A percentile compares a stretch with the other conserved stretches of the same genome.
Evolutionary conservation across 2,329 filamentous ascomycete species (phyloP).

Genomic region (Pseudogymnoascus sp.): DNA sequence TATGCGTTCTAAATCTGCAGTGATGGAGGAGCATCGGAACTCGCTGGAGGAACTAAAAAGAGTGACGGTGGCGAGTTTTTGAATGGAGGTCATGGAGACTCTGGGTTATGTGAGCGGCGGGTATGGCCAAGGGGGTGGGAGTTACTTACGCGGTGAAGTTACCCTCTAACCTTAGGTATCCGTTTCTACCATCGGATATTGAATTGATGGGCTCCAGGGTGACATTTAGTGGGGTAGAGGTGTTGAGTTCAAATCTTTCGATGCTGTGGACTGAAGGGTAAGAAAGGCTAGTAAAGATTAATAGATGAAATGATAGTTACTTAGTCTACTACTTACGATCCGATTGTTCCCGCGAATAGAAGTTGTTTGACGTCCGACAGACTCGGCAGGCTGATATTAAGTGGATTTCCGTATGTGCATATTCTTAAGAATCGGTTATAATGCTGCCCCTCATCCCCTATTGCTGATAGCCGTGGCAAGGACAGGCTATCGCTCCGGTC

Average conservation of each 20-base stretch:
- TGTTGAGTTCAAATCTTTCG: not conserved
- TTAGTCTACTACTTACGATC: not conserved
- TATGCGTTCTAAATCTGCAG: not conserved
- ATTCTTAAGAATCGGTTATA: not conserved
- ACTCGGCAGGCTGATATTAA: not conserved
- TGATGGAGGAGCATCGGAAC: not conserved
- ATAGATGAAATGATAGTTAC: not conserved
- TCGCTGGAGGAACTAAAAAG: not conserved
- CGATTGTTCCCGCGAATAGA: not conserved
- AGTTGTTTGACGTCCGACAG: slow-evolving; percentile 10
- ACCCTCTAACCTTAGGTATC: not conserved
- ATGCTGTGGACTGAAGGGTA: not conserved
- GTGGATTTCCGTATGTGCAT: not conserved
- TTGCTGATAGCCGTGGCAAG: not conserved
- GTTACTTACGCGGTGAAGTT: not conserved
- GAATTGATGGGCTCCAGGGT: not conserved
- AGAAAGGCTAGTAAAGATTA: not conserved
- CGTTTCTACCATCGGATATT: not conserved
- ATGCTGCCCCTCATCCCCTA: not conserved
- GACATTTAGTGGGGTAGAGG: not conserved
- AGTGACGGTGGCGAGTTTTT: not conserved
- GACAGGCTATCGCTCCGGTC: not conserved
- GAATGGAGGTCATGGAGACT: not conserved
- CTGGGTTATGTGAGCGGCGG: not conserved
- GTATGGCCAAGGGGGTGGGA: not conserved